These are phyloP conservation scores for Sporothrix schenckii DNA, from an alignment of 2,329 filamentous ascomycete species.

Conservation along the genomic window DNA sequence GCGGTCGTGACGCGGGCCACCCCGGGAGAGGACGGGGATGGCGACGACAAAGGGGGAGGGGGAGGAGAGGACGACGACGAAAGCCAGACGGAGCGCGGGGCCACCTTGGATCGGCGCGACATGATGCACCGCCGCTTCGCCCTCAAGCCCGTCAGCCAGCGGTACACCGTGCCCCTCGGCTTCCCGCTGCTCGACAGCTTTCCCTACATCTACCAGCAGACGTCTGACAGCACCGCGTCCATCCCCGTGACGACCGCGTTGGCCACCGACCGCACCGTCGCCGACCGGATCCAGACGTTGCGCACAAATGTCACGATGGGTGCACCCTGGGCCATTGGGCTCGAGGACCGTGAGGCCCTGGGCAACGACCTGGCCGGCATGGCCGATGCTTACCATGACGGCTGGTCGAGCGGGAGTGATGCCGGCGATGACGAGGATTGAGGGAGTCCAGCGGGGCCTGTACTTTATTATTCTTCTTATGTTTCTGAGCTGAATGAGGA, in stretches of 20 bases:
- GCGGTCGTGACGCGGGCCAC: conserved; percentile 43
- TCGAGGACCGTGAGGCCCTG: conserved; percentile 84
- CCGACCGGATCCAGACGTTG: conserved; percentile 66
- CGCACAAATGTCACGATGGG: conserved; percentile 60
- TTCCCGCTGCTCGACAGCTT: conserved; percentile 85
- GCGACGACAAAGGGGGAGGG: neutral
- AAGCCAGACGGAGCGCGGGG: neutral
- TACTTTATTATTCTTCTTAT: no score
- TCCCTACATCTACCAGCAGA: conserved; percentile 69
- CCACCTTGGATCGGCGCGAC: conserved; percentile 30
- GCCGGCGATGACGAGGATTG: conserved; percentile 63
- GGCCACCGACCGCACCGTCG: conserved; percentile 75
- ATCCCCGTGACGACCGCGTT: conserved; percentile 63
- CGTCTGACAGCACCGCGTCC: conserved; percentile 42
- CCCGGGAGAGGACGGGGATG: conserved; percentile 37
- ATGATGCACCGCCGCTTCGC: conserved; percentile 38
- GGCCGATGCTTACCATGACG: conserved; percentile 84
- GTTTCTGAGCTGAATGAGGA: no score
- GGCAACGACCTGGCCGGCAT: conserved; percentile 79
- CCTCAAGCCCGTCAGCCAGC: conserved; percentile 41
- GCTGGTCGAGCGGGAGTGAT: conserved; percentile 79
- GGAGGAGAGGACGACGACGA: conserved; percentile 4
- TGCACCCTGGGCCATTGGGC: conserved; percentile 58
- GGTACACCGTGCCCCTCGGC: conserved; percentile 55
- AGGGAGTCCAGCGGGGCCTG: neutral